Evolutionary conservation across 208 protist genomes (phyloP), one percentile per base, ranked within the genome.

Genomic region (Vickermania ingenoplastis): DNA sequence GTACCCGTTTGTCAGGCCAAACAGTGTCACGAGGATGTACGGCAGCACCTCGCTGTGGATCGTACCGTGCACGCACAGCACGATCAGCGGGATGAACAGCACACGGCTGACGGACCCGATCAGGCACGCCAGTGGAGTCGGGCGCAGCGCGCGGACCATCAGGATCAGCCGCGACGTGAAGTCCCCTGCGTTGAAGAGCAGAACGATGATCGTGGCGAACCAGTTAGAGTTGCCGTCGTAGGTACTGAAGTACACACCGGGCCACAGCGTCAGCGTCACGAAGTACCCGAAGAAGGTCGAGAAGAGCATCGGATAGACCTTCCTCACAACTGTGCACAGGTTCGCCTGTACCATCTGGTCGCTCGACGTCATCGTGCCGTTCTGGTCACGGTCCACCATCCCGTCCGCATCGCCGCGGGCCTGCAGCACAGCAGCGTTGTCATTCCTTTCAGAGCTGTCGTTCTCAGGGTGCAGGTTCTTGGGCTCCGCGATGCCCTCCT

Each of bases 1-100:
- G 58, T 81, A 86, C 31, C 79, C 79, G 48, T 79, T 84, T 1
- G 75, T 74, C 13, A 81, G 45, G 17, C 68, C 67, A 55, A 65
- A 69, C 14, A 74, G 24, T 14, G 71, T 31, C 28, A 67, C 55
- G 1, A 82, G 24, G 31, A 82, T 67, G 45, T 64, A 69, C 26
- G 73, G 62, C 3, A 75, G 21, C 22, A 28, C 45, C 24, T 22
- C 31, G 28, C 60, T 50, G 49, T 31, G 41, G 28, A 82, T 77
- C 27, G 52, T 57, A 4, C 58, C 36, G 14, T 61, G 27, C 51
- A 79, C 57, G 56, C 72, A 82, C 27, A 82, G 41, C n/a, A 65
- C 48, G n/a, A 82, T 41, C 31, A 58, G 65, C 1, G 59, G 60
- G 17, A 79, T 55, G 30, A 79, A 24, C 2, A 69, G 27, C 23